phyloP scores from a whole-genome alignment of 176 grass and related monocot genomes.

The Hyparrhenia diplandra region DNA sequence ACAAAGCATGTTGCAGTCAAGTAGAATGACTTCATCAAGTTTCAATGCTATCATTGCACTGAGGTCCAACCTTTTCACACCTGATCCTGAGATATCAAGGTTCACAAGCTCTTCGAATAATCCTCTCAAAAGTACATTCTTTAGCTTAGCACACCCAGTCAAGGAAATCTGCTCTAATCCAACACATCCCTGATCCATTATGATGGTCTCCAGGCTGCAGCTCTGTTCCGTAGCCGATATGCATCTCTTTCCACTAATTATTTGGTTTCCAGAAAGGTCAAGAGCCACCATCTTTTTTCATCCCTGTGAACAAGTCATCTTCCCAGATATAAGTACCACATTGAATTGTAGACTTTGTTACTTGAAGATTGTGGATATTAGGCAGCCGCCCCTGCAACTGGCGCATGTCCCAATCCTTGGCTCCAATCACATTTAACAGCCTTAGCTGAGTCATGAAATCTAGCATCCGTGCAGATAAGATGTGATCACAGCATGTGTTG shows the following conservation, averaged over 20 bases:
- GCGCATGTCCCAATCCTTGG: no score
- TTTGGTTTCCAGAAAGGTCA: background rate
- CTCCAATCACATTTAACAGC: background rate
- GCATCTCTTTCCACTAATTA: no score
- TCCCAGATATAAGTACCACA: background rate
- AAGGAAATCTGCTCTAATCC: background rate
- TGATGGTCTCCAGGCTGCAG: background rate
- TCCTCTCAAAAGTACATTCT: background rate
- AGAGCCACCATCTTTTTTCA: background rate
- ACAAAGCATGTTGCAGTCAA: background rate
- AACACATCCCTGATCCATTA: background rate
- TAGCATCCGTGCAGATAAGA: no score
- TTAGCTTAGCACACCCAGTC: background rate
- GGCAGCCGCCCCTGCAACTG: no score
- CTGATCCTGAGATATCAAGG: background rate
- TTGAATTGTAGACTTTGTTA: background rate
- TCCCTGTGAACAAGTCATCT: background rate
- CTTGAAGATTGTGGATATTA: no score
- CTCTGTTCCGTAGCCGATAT: no score
- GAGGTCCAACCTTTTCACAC: background rate
- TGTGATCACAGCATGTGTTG: background rate
- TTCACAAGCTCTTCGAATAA: background rate
- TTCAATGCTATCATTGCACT: accelerated
- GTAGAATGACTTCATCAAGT: background rate
- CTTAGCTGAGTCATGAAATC: background rate